Evolutionary conservation across 306 rosid species (phyloP), one percentile per base, ranked within the genome.

Genomic region (Cucurbita argyrosperma): DNA sequence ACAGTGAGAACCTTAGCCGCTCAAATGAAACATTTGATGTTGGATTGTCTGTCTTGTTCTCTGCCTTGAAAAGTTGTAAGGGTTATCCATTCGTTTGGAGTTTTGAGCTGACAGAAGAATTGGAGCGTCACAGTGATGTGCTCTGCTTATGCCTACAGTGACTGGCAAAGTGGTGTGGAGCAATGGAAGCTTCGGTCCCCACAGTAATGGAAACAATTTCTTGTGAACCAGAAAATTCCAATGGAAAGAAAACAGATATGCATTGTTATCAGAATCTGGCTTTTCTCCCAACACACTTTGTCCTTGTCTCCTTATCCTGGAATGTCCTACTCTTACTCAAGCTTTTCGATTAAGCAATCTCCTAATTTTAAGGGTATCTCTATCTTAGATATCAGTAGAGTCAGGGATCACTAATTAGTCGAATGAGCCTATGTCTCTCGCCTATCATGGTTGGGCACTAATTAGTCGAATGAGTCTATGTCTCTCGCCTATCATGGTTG

Each of bases 261-360:
- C 16, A 71, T 19, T 74, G 82, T 75, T 75, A 81, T 84, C 84
- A 59, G 55, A 40, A 49, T 73, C 86, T 80, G 90, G 83, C 82
- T 51, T 79, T 86, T 82, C 81, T 55, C 58, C 62, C 62, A 69
- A 78, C 91, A 87, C 80, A 80, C 52, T 80, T 82, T 89, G 84
- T 91, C 93, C 71, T 54, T 87, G 87, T 91, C 89, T 76, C 90
- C 87, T 74, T 78, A 78, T 76, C 68, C 54, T 78, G 35, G 35
- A 30, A 30, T 3, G 35, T 30, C 35, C 35, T 30, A 21, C 23
- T 21, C 23, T 21, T 21, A 26, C 26, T 1, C 26, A 2, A 26
- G 2, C 26, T 30, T 30, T 3, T 30, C 35, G 35, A 30, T 30
- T 30, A 30, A 30, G 4, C 4, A 30, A 30, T 30, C 35, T 0